A percentile compares a stretch with the other conserved stretches of the same genome.
Evolutionary conservation across 352 stramenopile species (phyloP).

Genomic region (Pythium aristosporum): DNA sequence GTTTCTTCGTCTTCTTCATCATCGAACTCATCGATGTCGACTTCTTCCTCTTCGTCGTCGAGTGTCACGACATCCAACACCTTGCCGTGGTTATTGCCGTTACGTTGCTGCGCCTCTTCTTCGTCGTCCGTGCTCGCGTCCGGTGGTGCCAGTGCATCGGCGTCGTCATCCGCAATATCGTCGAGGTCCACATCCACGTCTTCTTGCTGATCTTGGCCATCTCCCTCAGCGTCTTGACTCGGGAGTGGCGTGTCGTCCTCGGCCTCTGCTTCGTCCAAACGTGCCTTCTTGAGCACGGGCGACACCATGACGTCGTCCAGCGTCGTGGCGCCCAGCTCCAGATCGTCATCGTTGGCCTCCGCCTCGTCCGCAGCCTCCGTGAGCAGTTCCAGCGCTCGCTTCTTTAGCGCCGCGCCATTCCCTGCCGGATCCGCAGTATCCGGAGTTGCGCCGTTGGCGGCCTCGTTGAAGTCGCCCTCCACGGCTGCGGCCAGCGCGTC

Average conservation of each 20-base stretch:
- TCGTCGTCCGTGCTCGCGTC: slow-evolving; percentile 30
- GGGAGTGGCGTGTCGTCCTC: slow-evolving; percentile 16
- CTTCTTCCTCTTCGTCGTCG: slow-evolving; percentile 22
- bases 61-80: slow-evolving; percentile 13
- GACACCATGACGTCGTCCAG: slow-evolving; percentile 67
- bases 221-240: slow-evolving; percentile 17
- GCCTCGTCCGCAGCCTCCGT: slow-evolving; percentile 18
- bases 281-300: slow-evolving; percentile 48
- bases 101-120: slow-evolving; percentile 8
- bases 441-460: background rate
- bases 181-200: slow-evolving; percentile 6
- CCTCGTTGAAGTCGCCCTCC: slow-evolving; percentile 11
- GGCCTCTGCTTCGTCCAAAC: slow-evolving; percentile 25
- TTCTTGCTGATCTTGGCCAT: slow-evolving; percentile 5
- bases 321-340: slow-evolving; percentile 42
- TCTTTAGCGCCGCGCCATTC: slow-evolving; percentile 16
- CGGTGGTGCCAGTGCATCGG: slow-evolving; percentile 22
- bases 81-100: slow-evolving; percentile 10
- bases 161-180: slow-evolving; percentile 20
- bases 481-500: slow-evolving; percentile 21
- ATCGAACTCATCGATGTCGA: slow-evolving; percentile 37
- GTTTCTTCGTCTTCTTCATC: slow-evolving; percentile 27
- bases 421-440: background rate
- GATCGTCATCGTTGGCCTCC: slow-evolving; percentile 15
- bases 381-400: slow-evolving; percentile 22